Conservation (phyloP, 2,329 filamentous ascomycete species). For the Pseudocercospora cruenta region DNA sequence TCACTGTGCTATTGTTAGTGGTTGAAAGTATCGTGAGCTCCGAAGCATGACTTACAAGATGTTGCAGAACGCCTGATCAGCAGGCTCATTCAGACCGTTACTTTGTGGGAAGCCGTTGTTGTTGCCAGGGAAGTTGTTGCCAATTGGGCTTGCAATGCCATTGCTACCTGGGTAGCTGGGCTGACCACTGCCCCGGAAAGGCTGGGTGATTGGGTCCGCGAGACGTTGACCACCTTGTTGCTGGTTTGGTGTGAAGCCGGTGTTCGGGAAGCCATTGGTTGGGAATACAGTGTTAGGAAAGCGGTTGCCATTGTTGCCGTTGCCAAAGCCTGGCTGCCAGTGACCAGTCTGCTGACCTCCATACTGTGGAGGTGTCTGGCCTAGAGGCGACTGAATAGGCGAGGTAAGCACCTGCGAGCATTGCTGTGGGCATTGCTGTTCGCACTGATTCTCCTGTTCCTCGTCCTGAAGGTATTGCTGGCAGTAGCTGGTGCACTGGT, state of each 20-base stretch:
- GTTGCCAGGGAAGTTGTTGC: background rate
- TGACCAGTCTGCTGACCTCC: background rate
- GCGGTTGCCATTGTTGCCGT: background rate
- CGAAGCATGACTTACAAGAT: background rate
- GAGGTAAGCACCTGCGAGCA: background rate
- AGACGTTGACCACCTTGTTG: background rate
- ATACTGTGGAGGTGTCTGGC: background rate
- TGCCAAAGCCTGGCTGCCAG: background rate
- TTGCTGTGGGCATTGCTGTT: slow-evolving; percentile 1
- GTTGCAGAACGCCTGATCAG: background rate
- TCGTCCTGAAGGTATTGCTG: background rate
- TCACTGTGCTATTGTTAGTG: background rate
- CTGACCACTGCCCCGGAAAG: background rate
- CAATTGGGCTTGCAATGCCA: background rate
- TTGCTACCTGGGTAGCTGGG: background rate
- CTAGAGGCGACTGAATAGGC: background rate
- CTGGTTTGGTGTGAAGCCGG: background rate
- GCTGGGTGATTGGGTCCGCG: background rate
- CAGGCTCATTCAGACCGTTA: background rate
- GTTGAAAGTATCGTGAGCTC: background rate
- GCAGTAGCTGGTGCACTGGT: background rate
- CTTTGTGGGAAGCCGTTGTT: background rate
- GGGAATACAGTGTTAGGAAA: background rate
- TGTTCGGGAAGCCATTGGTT: background rate
- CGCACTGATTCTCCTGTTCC: background rate